phyloP scores from a whole-genome alignment of 768 basidiomycete species.

The Boletus pseudo-olivaceus region DNA sequence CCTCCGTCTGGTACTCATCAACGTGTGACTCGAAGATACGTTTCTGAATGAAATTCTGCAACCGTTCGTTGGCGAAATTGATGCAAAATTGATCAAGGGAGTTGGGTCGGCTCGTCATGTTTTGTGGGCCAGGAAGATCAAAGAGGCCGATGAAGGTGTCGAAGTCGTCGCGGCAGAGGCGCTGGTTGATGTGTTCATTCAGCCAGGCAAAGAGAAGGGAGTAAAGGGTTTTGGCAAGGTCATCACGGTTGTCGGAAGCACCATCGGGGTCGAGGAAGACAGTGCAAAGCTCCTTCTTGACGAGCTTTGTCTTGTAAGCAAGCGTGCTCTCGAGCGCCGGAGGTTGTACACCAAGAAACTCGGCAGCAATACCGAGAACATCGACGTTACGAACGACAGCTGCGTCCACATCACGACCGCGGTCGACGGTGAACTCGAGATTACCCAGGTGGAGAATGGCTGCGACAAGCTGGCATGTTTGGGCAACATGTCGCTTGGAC shows the following conservation, averaged over 20 bases:
- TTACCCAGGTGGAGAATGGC: slow-evolving; percentile 97
- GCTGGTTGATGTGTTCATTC: slow-evolving; percentile 94
- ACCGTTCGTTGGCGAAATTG: slow-evolving; percentile 93
- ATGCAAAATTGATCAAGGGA: slow-evolving; percentile 95
- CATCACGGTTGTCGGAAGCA: slow-evolving; percentile 89
- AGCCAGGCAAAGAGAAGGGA: slow-evolving; percentile 95
- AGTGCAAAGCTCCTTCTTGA: slow-evolving; percentile 96
- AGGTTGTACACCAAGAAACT: slow-evolving; percentile 83
- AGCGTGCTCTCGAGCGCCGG: slow-evolving; percentile 72
- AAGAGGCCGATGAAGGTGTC: slow-evolving; percentile 89
- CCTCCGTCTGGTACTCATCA: slow-evolving; percentile 81
- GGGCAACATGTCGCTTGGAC: slow-evolving; percentile 92
- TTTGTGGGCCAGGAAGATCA: slow-evolving; percentile 91
- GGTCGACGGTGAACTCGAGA: slow-evolving; percentile 85
- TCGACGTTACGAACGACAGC: slow-evolving; percentile 89
- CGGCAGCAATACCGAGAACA: slow-evolving; percentile 76
- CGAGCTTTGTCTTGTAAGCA: slow-evolving; percentile 87
- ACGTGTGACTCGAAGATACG: slow-evolving; percentile 77
- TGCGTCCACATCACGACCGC: slow-evolving; percentile 82
- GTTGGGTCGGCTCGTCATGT: slow-evolving; percentile 82
- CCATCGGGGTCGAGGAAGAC: slow-evolving; percentile 94
- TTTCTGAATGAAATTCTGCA: slow-evolving; percentile 80
- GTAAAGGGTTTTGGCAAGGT: slow-evolving; percentile 90
- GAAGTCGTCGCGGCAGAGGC: slow-evolving; percentile 91
- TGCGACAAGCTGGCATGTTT: slow-evolving; percentile 91